Evolutionary conservation across 2,329 filamentous ascomycete species (phyloP).

Genomic region (Phialocephala subalpina): DNA sequence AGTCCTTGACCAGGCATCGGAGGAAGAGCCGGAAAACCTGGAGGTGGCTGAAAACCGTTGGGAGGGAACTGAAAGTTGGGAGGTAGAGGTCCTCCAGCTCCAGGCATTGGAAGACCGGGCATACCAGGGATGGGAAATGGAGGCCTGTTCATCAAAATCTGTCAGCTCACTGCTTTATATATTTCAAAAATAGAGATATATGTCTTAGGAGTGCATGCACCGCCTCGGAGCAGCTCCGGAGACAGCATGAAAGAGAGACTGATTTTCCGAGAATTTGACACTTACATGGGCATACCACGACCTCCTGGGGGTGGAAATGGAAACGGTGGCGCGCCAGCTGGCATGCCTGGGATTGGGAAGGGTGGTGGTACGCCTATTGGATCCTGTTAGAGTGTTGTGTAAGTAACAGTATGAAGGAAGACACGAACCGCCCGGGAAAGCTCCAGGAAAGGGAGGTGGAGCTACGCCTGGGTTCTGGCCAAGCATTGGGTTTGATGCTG

Average conservation of each 20-base stretch:
- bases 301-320: not conserved
- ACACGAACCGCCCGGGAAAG: slow-evolving; percentile 65
- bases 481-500: slow-evolving; percentile 85
- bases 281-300: slow-evolving; percentile 41
- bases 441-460: slow-evolving; percentile 66
- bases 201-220: too few relatives aligned
- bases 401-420: slow-evolving; percentile 20
- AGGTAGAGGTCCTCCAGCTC: slow-evolving; percentile 55
- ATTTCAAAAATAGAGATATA: too few relatives aligned
- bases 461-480: slow-evolving; percentile 65
- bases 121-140: not conserved
- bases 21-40: slow-evolving; percentile 34
- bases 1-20: slow-evolving; percentile 21
- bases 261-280: slow-evolving; percentile 59
- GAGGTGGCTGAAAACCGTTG: slow-evolving; percentile 36
- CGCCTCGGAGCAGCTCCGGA: too few relatives aligned
- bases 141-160: too few relatives aligned
- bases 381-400: slow-evolving; percentile 9
- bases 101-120: slow-evolving; percentile 53
- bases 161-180: slow-evolving; percentile 15
- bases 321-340: slow-evolving; percentile 27
- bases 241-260: too few relatives aligned
- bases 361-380: slow-evolving; percentile 56
- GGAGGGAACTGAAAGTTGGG: slow-evolving; percentile 59
- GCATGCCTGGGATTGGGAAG: slow-evolving; percentile 63